These are phyloP conservation scores for Fusarium lyarnte DNA, from an alignment of 2,329 filamentous ascomycete species.

Conservation along the genomic window DNA sequence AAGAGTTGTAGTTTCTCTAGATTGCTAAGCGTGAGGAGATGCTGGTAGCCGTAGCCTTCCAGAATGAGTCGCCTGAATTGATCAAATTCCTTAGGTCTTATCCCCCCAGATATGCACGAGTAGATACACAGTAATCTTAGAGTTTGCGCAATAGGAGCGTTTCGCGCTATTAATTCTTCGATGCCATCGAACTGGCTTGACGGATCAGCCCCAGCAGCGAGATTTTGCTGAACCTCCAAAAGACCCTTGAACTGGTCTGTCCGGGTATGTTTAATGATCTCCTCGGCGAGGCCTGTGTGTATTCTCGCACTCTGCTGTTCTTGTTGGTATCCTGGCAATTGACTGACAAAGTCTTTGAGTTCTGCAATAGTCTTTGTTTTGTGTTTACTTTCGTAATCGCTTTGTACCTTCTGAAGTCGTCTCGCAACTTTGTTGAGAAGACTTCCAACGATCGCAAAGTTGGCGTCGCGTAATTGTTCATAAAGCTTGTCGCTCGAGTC, in stretches of 20 bases:
- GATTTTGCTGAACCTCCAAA: conserved; percentile 94
- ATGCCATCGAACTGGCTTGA: conserved; percentile 89
- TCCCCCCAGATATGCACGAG: conserved; percentile 87
- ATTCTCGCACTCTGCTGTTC: conserved; percentile 93
- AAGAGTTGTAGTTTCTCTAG: conserved; percentile 92
- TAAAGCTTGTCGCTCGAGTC: conserved; percentile 92
- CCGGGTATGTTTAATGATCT: conserved; percentile 92
- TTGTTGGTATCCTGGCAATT: conserved; percentile 89
- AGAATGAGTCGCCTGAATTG: conserved; percentile 87
- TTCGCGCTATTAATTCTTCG: conserved; percentile 92
- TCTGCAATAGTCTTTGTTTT: conserved; percentile 88
- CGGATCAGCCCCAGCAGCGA: conserved; percentile 89
- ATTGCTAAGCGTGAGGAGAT: conserved; percentile 86
- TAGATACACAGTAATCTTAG: conserved; percentile 90
- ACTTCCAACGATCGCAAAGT: conserved; percentile 93
- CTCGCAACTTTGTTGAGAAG: conserved; percentile 91
- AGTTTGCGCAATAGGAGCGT: conserved; percentile 81
- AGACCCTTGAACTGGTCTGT: conserved; percentile 88
- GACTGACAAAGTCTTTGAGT: conserved; percentile 93
- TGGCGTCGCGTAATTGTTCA: conserved; percentile 85
- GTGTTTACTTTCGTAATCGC: conserved; percentile 90
- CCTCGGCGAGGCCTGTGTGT: conserved; percentile 91
- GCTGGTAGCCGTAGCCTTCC: conserved; percentile 94
- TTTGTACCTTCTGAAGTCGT: conserved; percentile 81
- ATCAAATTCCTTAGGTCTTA: conserved; percentile 89